These are phyloP conservation scores for Trichosporon sp. DNA, from an alignment of 1,284 basidiomycete species.

Conservation along the genomic window DNA sequence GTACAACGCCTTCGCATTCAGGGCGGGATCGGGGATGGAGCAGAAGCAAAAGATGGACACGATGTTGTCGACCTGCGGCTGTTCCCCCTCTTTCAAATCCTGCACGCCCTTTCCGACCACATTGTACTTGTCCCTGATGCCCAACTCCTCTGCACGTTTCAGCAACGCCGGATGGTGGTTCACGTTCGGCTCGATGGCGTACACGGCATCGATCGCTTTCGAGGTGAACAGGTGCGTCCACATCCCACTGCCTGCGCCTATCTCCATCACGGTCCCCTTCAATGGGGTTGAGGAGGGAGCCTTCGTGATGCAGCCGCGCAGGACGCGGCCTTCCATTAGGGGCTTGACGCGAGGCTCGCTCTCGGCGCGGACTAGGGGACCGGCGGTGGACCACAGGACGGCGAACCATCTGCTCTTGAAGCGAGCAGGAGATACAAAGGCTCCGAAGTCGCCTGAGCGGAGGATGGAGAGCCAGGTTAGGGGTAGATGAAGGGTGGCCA, in stretches of 20 bases:
- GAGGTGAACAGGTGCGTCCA: not conserved
- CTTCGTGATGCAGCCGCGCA: not conserved
- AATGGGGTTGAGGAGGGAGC: not conserved
- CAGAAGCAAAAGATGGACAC: slow-evolving; percentile 24
- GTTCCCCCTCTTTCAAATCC: slow-evolving; percentile 29
- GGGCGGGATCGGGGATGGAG: slow-evolving; percentile 23
- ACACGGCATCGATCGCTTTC: not conserved
- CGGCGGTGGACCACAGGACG: not conserved
- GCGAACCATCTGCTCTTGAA: not conserved
- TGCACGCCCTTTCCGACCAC: slow-evolving; percentile 16
- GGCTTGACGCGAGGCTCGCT: not conserved
- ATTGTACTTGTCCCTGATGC: not conserved
- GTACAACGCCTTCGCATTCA: slow-evolving; percentile 24
- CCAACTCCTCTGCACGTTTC: not conserved
- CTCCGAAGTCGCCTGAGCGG: not conserved
- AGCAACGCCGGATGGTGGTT: not conserved
- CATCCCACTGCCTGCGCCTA: not conserved
- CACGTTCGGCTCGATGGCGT: not conserved
- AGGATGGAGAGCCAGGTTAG: not conserved
- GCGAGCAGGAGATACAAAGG: not conserved
- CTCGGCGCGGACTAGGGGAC: not conserved
- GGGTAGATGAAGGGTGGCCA: slow-evolving; percentile 15
- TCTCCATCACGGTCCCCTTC: not conserved
- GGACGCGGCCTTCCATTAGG: not conserved
- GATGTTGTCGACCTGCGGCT: slow-evolving; percentile 22